A percentile compares a stretch with the other conserved stretches of the same genome.
Conservation (phyloP, 805 yeast species). For the Monosporozyma unispora region DNA sequence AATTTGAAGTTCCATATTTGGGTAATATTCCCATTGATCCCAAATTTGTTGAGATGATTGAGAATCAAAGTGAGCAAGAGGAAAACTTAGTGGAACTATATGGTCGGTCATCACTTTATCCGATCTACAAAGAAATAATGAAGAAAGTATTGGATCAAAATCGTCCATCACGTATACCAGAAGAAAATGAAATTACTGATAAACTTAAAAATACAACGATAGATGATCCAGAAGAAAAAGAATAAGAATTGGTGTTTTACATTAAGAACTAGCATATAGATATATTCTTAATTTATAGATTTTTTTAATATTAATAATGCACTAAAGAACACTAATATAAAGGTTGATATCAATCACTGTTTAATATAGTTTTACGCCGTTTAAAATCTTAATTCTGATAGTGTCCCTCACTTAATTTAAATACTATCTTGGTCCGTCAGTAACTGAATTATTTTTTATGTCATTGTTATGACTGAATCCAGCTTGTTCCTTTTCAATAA, state of each 20-base stretch:
- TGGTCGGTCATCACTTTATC: constrained; percentile 24
- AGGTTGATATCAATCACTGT: too few species aligned
- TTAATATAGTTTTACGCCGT: too few species aligned
- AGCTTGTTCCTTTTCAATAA: neutral
- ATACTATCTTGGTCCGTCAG: too few species aligned
- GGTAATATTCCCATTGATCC: constrained; percentile 95
- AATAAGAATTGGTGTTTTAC: neutral
- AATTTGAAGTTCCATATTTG: constrained; percentile 54
- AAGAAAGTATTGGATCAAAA: constrained; percentile 28
- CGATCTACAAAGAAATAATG: constrained; percentile 41
- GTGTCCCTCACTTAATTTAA: too few species aligned
- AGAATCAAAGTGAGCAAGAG: constrained; percentile 35
- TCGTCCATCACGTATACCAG: constrained; percentile 12
- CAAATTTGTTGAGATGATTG: constrained; percentile 79
- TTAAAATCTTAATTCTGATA: too few species aligned
- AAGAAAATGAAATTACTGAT: neutral
- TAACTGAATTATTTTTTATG: too few species aligned
- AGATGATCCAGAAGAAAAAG: neutral
- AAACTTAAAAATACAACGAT: neutral
- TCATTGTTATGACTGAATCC: neutral
- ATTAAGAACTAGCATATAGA: neutral
- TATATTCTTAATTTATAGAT: neutral
- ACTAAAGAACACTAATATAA: too few species aligned
- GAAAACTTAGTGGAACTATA: constrained; percentile 32
- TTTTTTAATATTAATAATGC: neutral